phyloP scores from a whole-genome alignment of 345 rosid species.

The Physaria fendleri region DNA sequence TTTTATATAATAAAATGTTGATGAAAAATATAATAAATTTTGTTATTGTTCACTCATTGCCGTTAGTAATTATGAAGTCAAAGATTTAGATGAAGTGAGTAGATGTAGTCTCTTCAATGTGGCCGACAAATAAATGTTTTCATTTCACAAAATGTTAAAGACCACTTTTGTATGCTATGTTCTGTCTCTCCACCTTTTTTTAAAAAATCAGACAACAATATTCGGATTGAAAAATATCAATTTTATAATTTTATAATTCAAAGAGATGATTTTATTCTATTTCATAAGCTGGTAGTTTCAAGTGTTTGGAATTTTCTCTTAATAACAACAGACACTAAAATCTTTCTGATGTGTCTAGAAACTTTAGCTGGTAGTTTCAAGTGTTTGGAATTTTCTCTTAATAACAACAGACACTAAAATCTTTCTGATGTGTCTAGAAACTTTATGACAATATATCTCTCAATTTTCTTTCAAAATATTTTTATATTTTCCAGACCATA shows the following conservation, averaged over 20 bases:
- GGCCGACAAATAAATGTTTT: conserved; percentile 19
- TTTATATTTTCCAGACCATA: too few species aligned
- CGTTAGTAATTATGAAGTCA: background rate
- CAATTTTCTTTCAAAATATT: too few species aligned
- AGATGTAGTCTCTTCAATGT: conserved; percentile 2
- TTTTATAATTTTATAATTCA: background rate
- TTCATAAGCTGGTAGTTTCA: background rate
- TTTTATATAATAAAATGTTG: too few species aligned
- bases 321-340: background rate
- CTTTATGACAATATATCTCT: conserved; percentile 10
- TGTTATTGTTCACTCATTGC: background rate
- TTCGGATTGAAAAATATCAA: background rate
- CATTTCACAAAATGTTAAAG: background rate
- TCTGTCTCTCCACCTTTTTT: background rate
- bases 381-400: too few species aligned
- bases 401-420: conserved; percentile 25
- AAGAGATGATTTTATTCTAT: background rate
- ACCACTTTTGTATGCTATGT: background rate
- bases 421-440: background rate
- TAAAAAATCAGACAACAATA: background rate
- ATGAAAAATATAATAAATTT: too few species aligned
- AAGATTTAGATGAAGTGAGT: too few species aligned
- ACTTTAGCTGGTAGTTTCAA: too few species aligned
- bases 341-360: background rate
- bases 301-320: background rate